Conservation (phyloP, 2,329 filamentous ascomycete species). For the Fusarium miscanthi region DNA sequence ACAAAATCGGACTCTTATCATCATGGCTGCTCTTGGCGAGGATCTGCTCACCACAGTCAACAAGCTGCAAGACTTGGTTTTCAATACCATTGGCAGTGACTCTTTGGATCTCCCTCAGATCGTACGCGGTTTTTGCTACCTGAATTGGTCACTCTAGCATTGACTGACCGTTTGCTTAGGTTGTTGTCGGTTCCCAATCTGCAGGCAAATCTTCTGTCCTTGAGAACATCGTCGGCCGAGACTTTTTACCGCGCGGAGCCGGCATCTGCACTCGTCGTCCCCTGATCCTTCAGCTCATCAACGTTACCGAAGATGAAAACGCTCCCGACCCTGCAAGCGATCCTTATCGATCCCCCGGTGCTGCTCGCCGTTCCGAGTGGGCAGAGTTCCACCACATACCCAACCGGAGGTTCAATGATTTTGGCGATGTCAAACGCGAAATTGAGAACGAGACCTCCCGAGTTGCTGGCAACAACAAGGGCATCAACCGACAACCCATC, state of each 20-base stretch:
- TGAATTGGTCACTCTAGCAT: slow-evolving; percentile 23
- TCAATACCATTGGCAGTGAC: slow-evolving; percentile 99
- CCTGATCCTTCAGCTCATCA: slow-evolving; percentile 97
- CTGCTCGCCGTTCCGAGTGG: slow-evolving; percentile 77
- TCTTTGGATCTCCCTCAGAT: slow-evolving; percentile 98
- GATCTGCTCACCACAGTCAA: slow-evolving; percentile 96
- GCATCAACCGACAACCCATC: slow-evolving; percentile 96
- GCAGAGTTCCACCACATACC: slow-evolving; percentile 97
- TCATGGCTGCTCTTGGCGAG: slow-evolving; percentile 94
- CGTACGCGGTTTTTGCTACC: slow-evolving; percentile 66
- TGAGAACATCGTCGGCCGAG: slow-evolving; percentile 97
- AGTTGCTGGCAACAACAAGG: slow-evolving; percentile 94
- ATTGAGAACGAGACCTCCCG: slow-evolving; percentile 97
- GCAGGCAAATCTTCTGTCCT: slow-evolving; percentile 98
- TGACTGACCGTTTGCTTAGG: slow-evolving; percentile 63
- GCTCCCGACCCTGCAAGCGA: slow-evolving; percentile 73
- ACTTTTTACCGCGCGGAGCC: slow-evolving; percentile 95
- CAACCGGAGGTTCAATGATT: slow-evolving; percentile 88
- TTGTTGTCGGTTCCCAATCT: slow-evolving; percentile 97
- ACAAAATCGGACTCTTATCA: slow-evolving; percentile 42
- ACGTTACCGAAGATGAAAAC: slow-evolving; percentile 82
- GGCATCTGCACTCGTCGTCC: slow-evolving; percentile 96
- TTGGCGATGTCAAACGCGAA: slow-evolving; percentile 91
- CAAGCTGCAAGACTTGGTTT: slow-evolving; percentile 97
- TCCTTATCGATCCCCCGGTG: slow-evolving; percentile 81